These are phyloP conservation scores for Beauveria sp. DNA, from an alignment of 2,329 filamentous ascomycete genomes.

Conservation along the genomic window DNA sequence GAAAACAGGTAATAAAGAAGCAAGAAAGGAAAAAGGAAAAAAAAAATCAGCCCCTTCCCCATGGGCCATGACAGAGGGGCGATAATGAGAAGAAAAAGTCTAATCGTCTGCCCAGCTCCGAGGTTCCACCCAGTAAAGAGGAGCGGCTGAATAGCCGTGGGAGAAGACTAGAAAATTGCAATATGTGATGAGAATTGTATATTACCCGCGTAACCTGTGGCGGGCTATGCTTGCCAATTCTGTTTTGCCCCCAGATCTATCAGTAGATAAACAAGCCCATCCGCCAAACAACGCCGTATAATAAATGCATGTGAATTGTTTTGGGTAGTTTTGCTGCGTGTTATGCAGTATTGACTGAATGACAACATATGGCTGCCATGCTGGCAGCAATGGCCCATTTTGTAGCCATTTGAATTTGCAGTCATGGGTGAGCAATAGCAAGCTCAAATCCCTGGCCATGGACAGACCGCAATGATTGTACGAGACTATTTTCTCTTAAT, in stretches of 20 bases:
- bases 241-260: constrained; percentile 8
- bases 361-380: neutral
- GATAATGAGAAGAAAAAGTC: neutral
- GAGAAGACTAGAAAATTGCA: neutral
- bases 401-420: neutral
- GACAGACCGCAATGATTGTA: neutral
- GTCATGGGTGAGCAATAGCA: neutral
- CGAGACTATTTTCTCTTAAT: constrained; percentile 37
- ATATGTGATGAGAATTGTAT: neutral
- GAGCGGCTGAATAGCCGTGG: neutral
- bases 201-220: neutral
- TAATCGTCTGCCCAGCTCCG: neutral
- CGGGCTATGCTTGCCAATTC: constrained; percentile 1
- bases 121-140: neutral
- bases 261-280: constrained; percentile 3
- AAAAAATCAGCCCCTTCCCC: neutral
- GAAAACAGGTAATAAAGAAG: neutral
- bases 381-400: neutral
- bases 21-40: neutral
- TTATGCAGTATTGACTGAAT: neutral
- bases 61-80: neutral
- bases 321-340: neutral
- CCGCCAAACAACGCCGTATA: constrained; percentile 6
- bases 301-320: constrained; percentile 7
- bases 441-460: neutral